These are phyloP conservation scores for Spathaspora boniae DNA, from an alignment of 805 yeast species.

Conservation along the genomic window DNA sequence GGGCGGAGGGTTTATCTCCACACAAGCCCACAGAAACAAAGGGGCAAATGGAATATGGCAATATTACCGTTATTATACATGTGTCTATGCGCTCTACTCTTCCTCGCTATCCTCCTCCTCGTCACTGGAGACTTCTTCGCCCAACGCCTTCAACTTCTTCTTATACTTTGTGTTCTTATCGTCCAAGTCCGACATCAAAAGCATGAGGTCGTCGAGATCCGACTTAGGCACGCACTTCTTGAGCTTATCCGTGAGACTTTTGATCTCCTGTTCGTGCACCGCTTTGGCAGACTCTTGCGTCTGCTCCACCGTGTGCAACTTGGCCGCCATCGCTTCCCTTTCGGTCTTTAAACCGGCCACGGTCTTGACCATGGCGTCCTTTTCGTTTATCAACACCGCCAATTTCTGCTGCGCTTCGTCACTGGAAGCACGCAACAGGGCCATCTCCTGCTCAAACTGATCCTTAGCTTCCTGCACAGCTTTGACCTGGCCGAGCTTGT, in stretches of 20 bases:
- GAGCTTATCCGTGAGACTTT: slow-evolving; percentile 8
- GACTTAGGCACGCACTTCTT: slow-evolving; percentile 39
- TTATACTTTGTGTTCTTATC: slow-evolving; percentile 61
- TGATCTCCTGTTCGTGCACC: slow-evolving; percentile 8
- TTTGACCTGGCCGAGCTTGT: no score
- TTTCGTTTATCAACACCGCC: slow-evolving; percentile 2
- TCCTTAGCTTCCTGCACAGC: not conserved
- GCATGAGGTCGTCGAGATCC: slow-evolving; percentile 71
- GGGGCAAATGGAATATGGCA: not conserved
- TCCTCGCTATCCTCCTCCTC: slow-evolving; percentile 68
- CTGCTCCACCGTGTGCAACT: slow-evolving; percentile 1
- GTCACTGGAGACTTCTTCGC: slow-evolving; percentile 65
- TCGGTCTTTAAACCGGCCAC: slow-evolving; percentile 3
- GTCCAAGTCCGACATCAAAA: slow-evolving; percentile 74
- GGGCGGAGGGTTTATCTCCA: no score
- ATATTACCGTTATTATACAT: not conserved
- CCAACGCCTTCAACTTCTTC: slow-evolving; percentile 45
- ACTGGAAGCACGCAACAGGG: not conserved
- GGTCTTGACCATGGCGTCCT: not conserved
- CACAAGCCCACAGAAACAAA: not conserved
- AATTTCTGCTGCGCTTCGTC: slow-evolving; percentile 3
- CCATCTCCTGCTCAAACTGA: not conserved
- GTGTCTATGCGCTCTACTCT: no score
- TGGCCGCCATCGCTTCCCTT: slow-evolving; percentile 1
- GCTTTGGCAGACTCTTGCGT: not conserved